A percentile compares a stretch with the other conserved stretches of the same genome.
phyloP scores from a whole-genome alignment of 805 yeast genomes.

The Ogataea angusta region DNA sequence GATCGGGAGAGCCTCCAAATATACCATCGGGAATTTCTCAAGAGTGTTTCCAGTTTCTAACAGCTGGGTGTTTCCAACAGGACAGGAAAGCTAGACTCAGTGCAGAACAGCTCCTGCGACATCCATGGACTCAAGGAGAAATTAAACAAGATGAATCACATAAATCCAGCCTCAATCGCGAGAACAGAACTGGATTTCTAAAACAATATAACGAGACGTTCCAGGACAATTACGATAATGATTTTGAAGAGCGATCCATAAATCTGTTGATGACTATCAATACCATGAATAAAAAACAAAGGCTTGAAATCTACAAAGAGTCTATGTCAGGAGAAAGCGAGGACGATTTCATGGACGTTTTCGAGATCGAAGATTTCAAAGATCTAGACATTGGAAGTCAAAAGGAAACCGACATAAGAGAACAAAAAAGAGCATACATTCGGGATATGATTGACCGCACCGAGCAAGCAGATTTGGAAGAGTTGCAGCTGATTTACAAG shows the following conservation, averaged over 20 bases:
- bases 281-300: constrained; percentile 16
- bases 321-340: constrained; percentile 15
- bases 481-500: constrained; percentile 13
- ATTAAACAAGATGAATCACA: constrained; percentile 3
- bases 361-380: constrained; percentile 16
- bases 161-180: constrained; percentile 3
- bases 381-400: constrained; percentile 4
- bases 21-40: constrained; percentile 44
- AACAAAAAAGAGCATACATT: constrained; percentile 14
- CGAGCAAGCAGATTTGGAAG: constrained; percentile 11
- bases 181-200: constrained; percentile 8
- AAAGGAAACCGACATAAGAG: constrained; percentile 1
- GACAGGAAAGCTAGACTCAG: constrained; percentile 57
- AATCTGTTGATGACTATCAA: constrained; percentile 16
- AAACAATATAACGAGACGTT: constrained; percentile 17
- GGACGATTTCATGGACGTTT: constrained; percentile 19
- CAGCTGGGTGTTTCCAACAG: constrained; percentile 66
- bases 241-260: constrained; percentile 19
- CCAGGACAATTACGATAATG: constrained; percentile 19
- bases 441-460: constrained; percentile 6
- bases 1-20: constrained; percentile 68
- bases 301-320: constrained; percentile 22
- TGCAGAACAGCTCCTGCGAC: constrained; percentile 54
- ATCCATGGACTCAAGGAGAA: constrained; percentile 51
- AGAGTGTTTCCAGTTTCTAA: constrained; percentile 45